These are phyloP conservation scores for Fulvia fulva DNA, from an alignment of 2,329 filamentous ascomycete species.

Conservation along the genomic window DNA sequence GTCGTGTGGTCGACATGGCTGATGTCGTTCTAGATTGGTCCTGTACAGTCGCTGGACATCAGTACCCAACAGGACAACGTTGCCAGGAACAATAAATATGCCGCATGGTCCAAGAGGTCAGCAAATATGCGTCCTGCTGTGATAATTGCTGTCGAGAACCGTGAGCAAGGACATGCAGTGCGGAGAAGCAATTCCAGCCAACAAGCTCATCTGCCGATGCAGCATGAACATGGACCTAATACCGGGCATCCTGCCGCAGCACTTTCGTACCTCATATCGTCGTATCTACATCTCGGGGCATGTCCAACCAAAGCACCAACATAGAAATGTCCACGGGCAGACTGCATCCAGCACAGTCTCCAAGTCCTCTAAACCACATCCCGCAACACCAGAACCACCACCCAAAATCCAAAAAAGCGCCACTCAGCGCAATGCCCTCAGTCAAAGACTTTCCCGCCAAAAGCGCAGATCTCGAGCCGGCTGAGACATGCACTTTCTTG, in stretches of 20 bases:
- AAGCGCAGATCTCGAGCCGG: slow-evolving; percentile 12
- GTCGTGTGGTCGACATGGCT: neutral
- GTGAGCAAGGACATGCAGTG: neutral
- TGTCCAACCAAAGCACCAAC: neutral
- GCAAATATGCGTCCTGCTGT: neutral
- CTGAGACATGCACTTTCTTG: slow-evolving; percentile 20
- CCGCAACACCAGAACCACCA: slow-evolving; percentile 1
- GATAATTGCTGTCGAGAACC: neutral
- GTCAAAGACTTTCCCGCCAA: slow-evolving; percentile 15
- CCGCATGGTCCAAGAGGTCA: no score
- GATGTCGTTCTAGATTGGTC: no score
- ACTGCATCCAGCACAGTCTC: neutral
- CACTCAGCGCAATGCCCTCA: slow-evolving; percentile 15
- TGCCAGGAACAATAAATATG: neutral
- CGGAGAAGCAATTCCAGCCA: neutral
- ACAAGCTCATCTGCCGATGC: neutral
- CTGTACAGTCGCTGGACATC: no score
- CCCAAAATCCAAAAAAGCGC: slow-evolving; percentile 4
- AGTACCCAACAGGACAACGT: no score
- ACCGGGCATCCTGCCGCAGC: no score
- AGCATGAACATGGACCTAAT: neutral
- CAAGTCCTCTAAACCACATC: neutral
- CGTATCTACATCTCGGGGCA: no score
- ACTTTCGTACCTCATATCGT: neutral
- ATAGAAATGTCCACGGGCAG: neutral